Base-by-base conservation (phyloP, 2,329 filamentous ascomycete genomes). In the Microdochium trichocladiopsis region DNA sequence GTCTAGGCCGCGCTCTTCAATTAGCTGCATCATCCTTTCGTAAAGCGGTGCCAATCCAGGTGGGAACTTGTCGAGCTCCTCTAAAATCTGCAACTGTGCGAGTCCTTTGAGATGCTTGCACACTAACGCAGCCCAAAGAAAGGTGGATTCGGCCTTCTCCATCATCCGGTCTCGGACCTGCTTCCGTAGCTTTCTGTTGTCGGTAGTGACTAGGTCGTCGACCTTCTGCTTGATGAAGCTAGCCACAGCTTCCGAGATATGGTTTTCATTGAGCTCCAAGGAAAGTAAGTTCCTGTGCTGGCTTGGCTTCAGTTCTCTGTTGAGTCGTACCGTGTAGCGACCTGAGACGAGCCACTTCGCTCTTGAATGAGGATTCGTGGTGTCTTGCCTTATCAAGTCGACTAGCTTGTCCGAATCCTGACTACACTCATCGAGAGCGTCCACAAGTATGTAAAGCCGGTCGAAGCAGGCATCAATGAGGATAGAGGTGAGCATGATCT, bases 111-210 rank as follows among this genome's bases (percentile, higher is more conserved):
- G 63, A 9, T 60, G 53, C 55, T 68, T 51, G 51, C 61, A 69
- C 22, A 71, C 69, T 45, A 72, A 62, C 22, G 69, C 64, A 24
- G 72, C 71, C 72, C 69, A 75, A 31, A 75, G 65, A 47, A 74
- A 74, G 1, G 71, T 72, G 12, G 59, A 65, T n/a, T 66, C 55
- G 10, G 70, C 66, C 28, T 73, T 69, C 1, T 41, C 11, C n/a
- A 8, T 24, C 28, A 47, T 12, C 16, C 4, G 2, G 1, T 16
- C 43, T 22, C 10, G 14, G 50, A n/a, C 25, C 10, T 53, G 52
- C 52, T 31, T 51, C 48, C 45, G 45, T 49, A 31, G 36, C 18
- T 6, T n/a, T 8, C 33, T 43, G n/a, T 24, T 9, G 3, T 45
- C 12, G 12, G 48, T 25, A 43, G 50, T 11, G 2, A 37, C 8